phyloP scores from a whole-genome alignment of 2,329 filamentous ascomycete genomes.

The Alternaria sp. region DNA sequence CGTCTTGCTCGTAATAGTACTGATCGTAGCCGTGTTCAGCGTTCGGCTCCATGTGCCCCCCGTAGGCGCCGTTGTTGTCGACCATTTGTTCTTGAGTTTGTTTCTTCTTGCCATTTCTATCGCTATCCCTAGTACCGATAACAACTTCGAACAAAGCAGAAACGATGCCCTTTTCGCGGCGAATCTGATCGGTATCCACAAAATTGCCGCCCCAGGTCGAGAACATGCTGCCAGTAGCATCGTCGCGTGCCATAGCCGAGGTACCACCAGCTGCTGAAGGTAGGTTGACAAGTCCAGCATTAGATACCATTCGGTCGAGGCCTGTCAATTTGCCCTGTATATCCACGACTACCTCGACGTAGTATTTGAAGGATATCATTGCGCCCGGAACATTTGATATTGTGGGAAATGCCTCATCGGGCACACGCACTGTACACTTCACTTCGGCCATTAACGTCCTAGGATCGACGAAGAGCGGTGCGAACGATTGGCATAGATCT shows the following conservation, averaged over 20 bases:
- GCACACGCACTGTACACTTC: constrained; percentile 83
- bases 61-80: constrained; percentile 29
- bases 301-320: constrained; percentile 72
- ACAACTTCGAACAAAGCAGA: constrained; percentile 86
- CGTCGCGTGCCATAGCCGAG: constrained; percentile 43
- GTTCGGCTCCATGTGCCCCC: constrained; percentile 31
- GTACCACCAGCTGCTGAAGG: constrained; percentile 55
- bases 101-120: constrained; percentile 59
- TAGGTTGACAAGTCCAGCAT: constrained; percentile 61
- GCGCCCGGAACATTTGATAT: constrained; percentile 88
- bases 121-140: constrained; percentile 84
- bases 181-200: constrained; percentile 84
- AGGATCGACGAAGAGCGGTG: constrained; percentile 88
- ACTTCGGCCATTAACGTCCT: constrained; percentile 79
- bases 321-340: constrained; percentile 84
- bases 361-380: constrained; percentile 96
- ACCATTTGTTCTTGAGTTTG: constrained; percentile 31
- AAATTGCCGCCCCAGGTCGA: constrained; percentile 72
- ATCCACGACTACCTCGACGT: constrained; percentile 91
- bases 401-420: constrained; percentile 90
- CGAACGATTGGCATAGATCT: constrained; percentile 88
- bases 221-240: constrained; percentile 56
- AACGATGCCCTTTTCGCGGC: constrained; percentile 91
- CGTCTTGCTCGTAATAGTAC: constrained; percentile 44
- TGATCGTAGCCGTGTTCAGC: constrained; percentile 32